Base-by-base conservation (phyloP, 768 basidiomycete species). In the Suillus fuscotomentosus region DNA sequence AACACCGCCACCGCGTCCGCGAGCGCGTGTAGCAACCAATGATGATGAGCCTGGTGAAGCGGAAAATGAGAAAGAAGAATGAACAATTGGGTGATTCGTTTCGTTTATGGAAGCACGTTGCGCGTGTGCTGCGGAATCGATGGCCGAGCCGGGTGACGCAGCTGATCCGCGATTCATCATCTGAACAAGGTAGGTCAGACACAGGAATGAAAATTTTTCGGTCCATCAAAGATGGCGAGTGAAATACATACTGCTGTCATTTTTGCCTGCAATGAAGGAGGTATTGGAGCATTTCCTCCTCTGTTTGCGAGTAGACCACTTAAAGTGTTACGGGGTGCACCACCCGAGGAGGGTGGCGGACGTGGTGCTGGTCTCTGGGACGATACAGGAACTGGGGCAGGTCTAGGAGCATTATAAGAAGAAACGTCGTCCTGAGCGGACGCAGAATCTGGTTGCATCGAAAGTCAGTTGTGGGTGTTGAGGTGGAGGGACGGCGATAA, bases 181-280 rank as follows among this genome's bases (percentile, higher is more conserved):
- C 85, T 83, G 75, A 57, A 62, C 67, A 68, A 60, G 41, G 43
- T 53, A 8, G 15, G 56, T 68, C 67, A 67, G 69, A 72, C 70
- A 72, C 41, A 59, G 27, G 5, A 63, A 60, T 63, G 47, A 62
- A 57, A 56, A 3, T 41, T 60, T 68, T 31, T 62, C 54, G 9
- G 15, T 17, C 20, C 51, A 53, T 1, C 14, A 24, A 41, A 15
- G 43, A 48, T 24, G 7, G 45, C 22, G 10, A 42, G 1, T 31
- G 13, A 7, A 59, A 51, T 50, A 81, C 86, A 70, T 73, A 96
- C 94, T 36, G 90, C 92, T 48, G 91, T 92, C 90, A 98, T 92
- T 81, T 95, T 97, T 66, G 92, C 94, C 73, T 95, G 95, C 53
- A 99, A 83, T 54, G 87, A 84, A 0, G 95, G 93, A 0, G 96